Conservation (phyloP, 768 basidiomycete genomes). For the Naematelia encephala region DNA sequence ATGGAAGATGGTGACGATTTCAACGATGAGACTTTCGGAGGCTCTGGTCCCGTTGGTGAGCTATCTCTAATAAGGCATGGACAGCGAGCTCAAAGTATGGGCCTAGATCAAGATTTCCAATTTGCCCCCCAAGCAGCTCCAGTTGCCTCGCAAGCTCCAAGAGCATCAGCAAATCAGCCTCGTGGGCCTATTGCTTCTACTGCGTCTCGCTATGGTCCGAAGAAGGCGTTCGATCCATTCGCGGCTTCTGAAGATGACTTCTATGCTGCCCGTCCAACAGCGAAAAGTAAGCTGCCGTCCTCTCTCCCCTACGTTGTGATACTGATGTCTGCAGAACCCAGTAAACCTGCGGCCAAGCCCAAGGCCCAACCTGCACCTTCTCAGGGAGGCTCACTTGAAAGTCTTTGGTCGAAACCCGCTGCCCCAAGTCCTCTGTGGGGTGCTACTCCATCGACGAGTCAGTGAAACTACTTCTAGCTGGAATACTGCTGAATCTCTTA, state of each 20-base stretch:
- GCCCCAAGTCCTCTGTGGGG: constrained; percentile 32
- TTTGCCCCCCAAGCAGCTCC: constrained; percentile 34
- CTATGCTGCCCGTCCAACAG: constrained; percentile 28
- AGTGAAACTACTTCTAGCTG: background rate
- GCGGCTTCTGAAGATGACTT: constrained; percentile 50
- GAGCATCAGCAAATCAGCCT: constrained; percentile 7
- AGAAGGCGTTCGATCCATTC: constrained; percentile 39
- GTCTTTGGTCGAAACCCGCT: constrained; percentile 26
- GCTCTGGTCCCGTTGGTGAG: constrained; percentile 67
- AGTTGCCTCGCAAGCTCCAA: constrained; percentile 9
- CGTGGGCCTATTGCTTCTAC: constrained; percentile 36
- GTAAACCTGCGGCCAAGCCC: constrained; percentile 8
- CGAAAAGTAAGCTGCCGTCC: background rate
- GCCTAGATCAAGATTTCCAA: constrained; percentile 43
- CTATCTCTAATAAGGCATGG: constrained; percentile 8
- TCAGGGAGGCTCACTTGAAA: constrained; percentile 16
- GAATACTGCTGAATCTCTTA: background rate
- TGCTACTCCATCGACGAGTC: constrained; percentile 24
- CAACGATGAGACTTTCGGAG: constrained; percentile 96
- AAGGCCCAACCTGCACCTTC: constrained; percentile 15
- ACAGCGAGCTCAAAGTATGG: background rate
- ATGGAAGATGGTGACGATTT: constrained; percentile 87
- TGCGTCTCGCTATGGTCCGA: constrained; percentile 36
- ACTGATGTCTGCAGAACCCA: constrained; percentile 11
- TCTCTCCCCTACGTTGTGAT: background rate